Base-by-base conservation (phyloP, 192 early-diverging fungal genomes). In the Phlyctochytrium bullatum region DNA sequence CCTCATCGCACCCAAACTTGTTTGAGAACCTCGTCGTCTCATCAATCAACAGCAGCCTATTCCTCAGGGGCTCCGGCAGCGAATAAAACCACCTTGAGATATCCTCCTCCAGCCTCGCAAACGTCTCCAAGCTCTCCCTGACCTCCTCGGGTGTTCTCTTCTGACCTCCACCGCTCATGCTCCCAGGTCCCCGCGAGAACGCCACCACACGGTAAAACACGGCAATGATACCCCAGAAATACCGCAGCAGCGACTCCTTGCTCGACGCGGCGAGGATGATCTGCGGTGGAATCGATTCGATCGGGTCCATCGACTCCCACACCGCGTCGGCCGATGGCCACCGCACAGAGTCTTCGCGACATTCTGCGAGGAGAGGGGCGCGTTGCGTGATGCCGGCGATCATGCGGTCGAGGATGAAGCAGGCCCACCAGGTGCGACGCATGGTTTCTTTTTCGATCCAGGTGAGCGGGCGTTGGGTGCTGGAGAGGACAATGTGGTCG, bases 361-460 rank as follows among this genome's bases (percentile, higher is more conserved):
- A 14, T 6, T 57, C 20, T 10, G 54, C 54, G 14, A 25, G 20
- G 27, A 57, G 54, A 28, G 16, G 27, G 12, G 54, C 54, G 4
- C 54, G 54, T 57, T 57, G 54, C 4, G 54, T 57, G 27, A 57
- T 57, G 27, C 54, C 54, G 54, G 54, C 16, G 27, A 57, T 25
- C 20, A 57, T 57, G 54, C 54, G 54, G 54, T 57, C 54, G 6
- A 57, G 16, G 27, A 57, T 10, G 27, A 57, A 57, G 27, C 20
- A 25, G 6, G 54, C 54, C 54, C 54, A 57, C 54, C 54, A 57
- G 4, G 54, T 57, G 12, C 54, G 54, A 6, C 54, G 54, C 20
- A 57, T 28, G 20, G 54, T 57, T 28, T 57, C 54, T 25, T 57
- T 57, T 25, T 57, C 54, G 25, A 57, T 57, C 54, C 54, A 57